Evolutionary conservation across 345 rosid genomes (phyloP), one percentile per base, ranked within the genome.

Genomic region (Lepidium sativum): DNA sequence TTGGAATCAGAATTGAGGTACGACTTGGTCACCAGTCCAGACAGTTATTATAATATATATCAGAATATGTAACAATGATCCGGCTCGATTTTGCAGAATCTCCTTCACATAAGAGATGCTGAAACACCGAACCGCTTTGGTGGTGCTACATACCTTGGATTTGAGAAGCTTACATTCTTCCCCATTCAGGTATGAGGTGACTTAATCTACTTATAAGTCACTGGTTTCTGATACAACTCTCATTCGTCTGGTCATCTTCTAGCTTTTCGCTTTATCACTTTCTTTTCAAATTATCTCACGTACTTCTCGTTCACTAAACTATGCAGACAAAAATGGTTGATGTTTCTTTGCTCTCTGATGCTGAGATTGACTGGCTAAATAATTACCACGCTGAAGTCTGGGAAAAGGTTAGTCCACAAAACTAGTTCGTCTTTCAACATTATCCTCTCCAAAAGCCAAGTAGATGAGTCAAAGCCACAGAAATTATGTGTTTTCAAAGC

Each of bases 1-100:
- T 94, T 69, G 99, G 99, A 68, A 94, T 94, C 79, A 86, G 96
- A 52, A 89, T 89, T 47, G 99, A 94, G 97, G 99, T 94, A 71
- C 14, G 23, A 10, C 61, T 60, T 73, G 45, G 45, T 57, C 65
- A 64, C 54, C 40, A 33, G 49, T 57, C 45, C 66, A 15, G 29
- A 27, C 14, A 29, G 6, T 42, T 3, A 1, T 41, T 9, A 18
- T 60, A 47, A 33, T 15, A 65, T 35, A 13, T 31, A 49, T 68
- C 18, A 40, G 69, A 60, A 20, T 5, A 17, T 5, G 1, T 48
- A 57, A 62, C 49, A 74, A 10, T 6, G 31, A 20, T 23, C 23
- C 6, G 60, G 12, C 48, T 31, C 3, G 27, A 40, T 11, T 48
- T 54, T 79, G 68, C 82, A 92, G 98, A 92, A 92, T 79, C 96